Conservation (phyloP, 306 rosid genomes). For the Begonia loranthoides region DNA sequence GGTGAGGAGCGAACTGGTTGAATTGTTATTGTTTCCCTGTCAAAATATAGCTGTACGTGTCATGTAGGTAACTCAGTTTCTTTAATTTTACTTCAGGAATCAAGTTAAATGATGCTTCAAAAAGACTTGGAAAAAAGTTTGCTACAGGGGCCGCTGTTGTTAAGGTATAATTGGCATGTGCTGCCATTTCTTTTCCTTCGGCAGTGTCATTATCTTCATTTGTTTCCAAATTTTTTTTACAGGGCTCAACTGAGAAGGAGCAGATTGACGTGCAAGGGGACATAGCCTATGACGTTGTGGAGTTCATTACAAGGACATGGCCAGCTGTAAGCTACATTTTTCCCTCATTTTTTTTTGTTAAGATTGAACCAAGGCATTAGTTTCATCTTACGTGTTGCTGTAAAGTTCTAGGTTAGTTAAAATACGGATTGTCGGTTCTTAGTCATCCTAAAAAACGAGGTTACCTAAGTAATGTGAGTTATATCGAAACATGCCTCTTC, state of each 20-base stretch:
- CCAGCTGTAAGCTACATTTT: slow-evolving; percentile 52
- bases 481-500: too few species aligned
- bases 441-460: too few species aligned
- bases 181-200: too few species aligned
- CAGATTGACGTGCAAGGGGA: slow-evolving; percentile 99
- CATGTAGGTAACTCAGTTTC: neutral
- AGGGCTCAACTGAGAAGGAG: slow-evolving; percentile 99
- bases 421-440: too few species aligned
- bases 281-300: slow-evolving; percentile 83
- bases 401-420: too few species aligned
- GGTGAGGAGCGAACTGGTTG: slow-evolving; percentile 37
- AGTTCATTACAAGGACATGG: slow-evolving; percentile 87
- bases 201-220: neutral
- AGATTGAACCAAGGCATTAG: too few species aligned
- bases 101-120: slow-evolving; percentile 95
- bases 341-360: neutral
- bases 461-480: too few species aligned
- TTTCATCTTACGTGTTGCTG: too few species aligned
- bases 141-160: slow-evolving; percentile 99
- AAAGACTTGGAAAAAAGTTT: slow-evolving; percentile 95
- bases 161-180: slow-evolving; percentile 34
- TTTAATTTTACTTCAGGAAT: slow-evolving; percentile 40
- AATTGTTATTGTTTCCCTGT: neutral
- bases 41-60: neutral
- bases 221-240: slow-evolving; percentile 20